phyloP scores from a whole-genome alignment of 495 filamentous ascomycete genomes.

The Poronia punctata region DNA sequence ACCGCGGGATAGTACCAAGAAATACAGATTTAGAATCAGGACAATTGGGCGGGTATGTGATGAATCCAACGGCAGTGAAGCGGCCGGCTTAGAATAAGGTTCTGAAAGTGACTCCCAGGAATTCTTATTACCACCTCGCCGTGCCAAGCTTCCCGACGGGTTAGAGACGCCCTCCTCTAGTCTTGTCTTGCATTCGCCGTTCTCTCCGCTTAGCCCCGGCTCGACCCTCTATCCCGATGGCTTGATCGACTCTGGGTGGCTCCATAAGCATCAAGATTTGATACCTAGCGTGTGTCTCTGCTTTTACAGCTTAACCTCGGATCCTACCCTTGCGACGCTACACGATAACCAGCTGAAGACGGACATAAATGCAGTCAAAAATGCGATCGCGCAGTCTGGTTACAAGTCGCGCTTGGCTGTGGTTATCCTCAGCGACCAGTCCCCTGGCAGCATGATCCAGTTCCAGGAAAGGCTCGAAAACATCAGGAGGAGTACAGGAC shows the following conservation, averaged over 20 bases:
- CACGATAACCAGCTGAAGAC: conserved; percentile 83
- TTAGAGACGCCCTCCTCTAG: conserved; percentile 37
- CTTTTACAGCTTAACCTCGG: conserved; percentile 63
- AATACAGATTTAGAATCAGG: conserved; percentile 56
- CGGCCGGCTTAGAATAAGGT: neutral
- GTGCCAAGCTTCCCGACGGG: conserved; percentile 42
- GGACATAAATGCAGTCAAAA: conserved; percentile 72
- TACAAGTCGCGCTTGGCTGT: conserved; percentile 71
- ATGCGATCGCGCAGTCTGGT: conserved; percentile 55
- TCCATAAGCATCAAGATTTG: conserved; percentile 74
- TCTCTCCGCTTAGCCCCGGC: conserved; percentile 76
- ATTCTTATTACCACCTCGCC: conserved; percentile 43
- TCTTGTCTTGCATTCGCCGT: conserved; percentile 69
- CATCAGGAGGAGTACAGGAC: conserved; percentile 67
- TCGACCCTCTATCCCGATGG: conserved; percentile 84
- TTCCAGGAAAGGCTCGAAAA: conserved; percentile 61
- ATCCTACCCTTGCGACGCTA: conserved; percentile 60
- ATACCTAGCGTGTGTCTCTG: conserved; percentile 74
- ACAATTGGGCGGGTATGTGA: conserved; percentile 70
- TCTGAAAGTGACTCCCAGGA: conserved; percentile 30
- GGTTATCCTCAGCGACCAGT: conserved; percentile 66
- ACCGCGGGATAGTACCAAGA: conserved; percentile 33
- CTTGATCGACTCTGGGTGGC: conserved; percentile 71
- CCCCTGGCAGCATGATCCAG: conserved; percentile 49
- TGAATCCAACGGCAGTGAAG: neutral